Base-by-base conservation (phyloP, 2,329 filamentous ascomycete genomes). In the Fusarium annulatum region DNA sequence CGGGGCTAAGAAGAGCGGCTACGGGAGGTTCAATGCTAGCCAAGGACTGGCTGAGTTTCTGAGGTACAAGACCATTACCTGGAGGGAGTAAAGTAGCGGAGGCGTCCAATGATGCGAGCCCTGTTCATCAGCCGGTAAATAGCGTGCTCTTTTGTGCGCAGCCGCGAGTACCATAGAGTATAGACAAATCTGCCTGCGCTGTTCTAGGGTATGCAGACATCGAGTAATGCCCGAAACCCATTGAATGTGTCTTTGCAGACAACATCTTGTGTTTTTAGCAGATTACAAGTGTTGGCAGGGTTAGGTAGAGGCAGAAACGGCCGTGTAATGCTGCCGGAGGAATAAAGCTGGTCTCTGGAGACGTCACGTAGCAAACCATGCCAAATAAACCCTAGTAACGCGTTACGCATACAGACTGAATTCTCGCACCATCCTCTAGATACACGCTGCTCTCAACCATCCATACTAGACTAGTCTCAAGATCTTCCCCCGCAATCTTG, bases 1-100 rank as follows among this genome's bases (percentile, higher is more conserved):
- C 10, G 91, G 91, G 10, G 85, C 85, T 53, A 92, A 92, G 83
- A 82, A 83, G 26, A 91, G 88, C 56, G 91, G 91, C 0, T 91
- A 86, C 73, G 90, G 90, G 4, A 81, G 90, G 15, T 92, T 92
- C 78, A 77, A 18, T 80, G 61, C 61, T 10, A 55, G 45, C 26
- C 45, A 59, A 23, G 61, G 61, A 39, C 57, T 64, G 15, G 30
- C n/a, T n/a, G 61, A 60, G 41, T 92, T 90, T 86, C 80, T 90
- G 41, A 42, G 41, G 21, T 42, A 42, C 41, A 42, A 42, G 21
- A 42, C 41, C 41, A 42, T 42, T 21, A 42, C 41, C 10, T 42
- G 41, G 41, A 42, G 41, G 14, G 45, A 48, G 11, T 26, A 19
- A 48, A 28, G 45, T 21, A 2, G 38, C 38, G 12, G 43, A 46